Evolutionary conservation across 331 rosid species (phyloP), one percentile per base, ranked within the genome.

Genomic region (Malus hybrid): DNA sequence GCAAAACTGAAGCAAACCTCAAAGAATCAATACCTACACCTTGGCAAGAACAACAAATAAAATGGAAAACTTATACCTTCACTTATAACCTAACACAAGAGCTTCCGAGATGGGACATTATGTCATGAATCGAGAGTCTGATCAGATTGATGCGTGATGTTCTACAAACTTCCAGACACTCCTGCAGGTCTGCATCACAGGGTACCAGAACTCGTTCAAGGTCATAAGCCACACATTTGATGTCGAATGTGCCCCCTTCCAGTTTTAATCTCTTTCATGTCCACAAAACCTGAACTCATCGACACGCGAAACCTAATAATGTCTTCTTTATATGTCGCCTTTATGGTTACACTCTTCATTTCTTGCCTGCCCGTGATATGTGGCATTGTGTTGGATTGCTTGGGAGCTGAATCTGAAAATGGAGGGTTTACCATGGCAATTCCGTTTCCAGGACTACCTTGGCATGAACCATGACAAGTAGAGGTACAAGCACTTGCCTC

Each of bases 171-270:
- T 92, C 92, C 74, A 87, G 65, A 78, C 99, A 92, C 79, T 95
- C 97, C 79, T 88, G 99, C 50, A 95, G 77, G 83, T 95, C 97
- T 57, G 96, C 96, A 72, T 90, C 93, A 42, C 97, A 95, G 34
- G 96, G 90, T 29, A 92, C 83, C 85, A 90, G 85, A 81, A 95
- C 97, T 96, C 96, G 90, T 75, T 90, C 99, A 1, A 87, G 88
- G 78, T 90, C 99, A 79, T 92, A 97, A 36, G 89, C 97, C 77
- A 92, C 79, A 80, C 88, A 90, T 88, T 90, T 90, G 75, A 95
- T 81, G 72, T 92, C 96, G 76, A 92, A 92, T 24, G 89, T 90
- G 64, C 97, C 93, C 29, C 80, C 82, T 78, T 95, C 96, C 77
- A 95, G 11, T 80, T 87, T 95, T 85, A 95, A 80, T 73, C 57